A percentile compares a stretch with the other conserved stretches of the same genome.
These are phyloP conservation scores for Hysterangium stoloniferum DNA, from an alignment of 768 basidiomycete genomes.

Conservation along the genomic window DNA sequence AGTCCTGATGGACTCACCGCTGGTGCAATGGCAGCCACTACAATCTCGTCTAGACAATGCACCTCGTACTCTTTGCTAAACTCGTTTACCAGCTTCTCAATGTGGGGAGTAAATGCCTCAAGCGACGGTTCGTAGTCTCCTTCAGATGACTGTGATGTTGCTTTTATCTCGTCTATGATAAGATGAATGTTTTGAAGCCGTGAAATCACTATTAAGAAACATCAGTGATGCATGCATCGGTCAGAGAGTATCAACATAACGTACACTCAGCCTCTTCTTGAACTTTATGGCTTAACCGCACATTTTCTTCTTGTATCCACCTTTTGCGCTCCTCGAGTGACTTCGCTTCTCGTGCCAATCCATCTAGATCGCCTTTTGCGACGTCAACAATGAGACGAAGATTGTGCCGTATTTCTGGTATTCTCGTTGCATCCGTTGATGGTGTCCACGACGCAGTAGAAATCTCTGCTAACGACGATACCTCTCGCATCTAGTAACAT, in stretches of 20 bases:
- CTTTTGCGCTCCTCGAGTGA: constrained; percentile 72
- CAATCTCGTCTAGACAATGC: constrained; percentile 82
- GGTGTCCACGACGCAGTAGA: constrained; percentile 78
- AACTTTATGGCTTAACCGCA: constrained; percentile 58
- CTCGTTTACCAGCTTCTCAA: constrained; percentile 63
- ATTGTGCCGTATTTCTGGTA: constrained; percentile 97
- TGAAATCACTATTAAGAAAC: constrained; percentile 52
- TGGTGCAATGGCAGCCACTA: constrained; percentile 88
- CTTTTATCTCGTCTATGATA: constrained; percentile 63
- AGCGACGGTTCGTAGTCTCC: constrained; percentile 65
- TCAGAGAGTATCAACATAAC: constrained; percentile 20
- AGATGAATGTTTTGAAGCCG: constrained; percentile 72
- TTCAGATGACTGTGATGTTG: constrained; percentile 48
- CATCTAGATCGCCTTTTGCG: constrained; percentile 78
- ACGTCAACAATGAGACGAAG: constrained; percentile 77
- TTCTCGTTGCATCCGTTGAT: constrained; percentile 75
- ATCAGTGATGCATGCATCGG: background rate
- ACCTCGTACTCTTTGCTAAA: constrained; percentile 68
- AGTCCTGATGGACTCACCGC: constrained; percentile 35
- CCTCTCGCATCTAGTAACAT: constrained; percentile 64
- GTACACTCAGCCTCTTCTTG: constrained; percentile 71
- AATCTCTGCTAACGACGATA: constrained; percentile 75
- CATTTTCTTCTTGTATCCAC: constrained; percentile 63
- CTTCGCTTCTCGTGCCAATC: constrained; percentile 85
- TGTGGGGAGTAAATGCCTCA: constrained; percentile 62